Percentiles rank a stretch among this genome's conserved stretches.
These are phyloP conservation scores for Hericium erinaceus DNA, from an alignment of 768 basidiomycete genomes.

Conservation along the genomic window DNA sequence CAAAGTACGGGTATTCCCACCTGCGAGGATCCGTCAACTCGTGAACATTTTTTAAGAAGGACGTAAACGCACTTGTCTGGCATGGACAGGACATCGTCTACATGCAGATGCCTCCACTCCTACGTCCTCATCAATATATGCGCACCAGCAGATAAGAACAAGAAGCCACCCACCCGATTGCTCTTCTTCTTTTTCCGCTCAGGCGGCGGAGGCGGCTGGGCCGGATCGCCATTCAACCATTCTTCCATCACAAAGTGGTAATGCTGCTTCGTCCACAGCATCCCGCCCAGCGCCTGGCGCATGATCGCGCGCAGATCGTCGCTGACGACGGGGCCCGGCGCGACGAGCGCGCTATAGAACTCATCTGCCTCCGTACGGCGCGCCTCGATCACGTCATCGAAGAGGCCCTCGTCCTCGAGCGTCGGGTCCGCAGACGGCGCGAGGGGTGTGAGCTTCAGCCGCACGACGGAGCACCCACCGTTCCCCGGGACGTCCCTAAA, in stretches of 20 bases:
- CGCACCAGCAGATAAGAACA: neutral
- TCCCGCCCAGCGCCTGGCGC: conserved; percentile 91
- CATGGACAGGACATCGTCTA: conserved; percentile 96
- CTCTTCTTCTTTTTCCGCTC: conserved; percentile 68
- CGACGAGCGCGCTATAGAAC: conserved; percentile 71
- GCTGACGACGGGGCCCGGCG: conserved; percentile 76
- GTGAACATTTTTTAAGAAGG: neutral
- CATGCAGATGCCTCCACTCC: conserved; percentile 96
- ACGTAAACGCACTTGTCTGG: conserved; percentile 78
- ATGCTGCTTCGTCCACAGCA: conserved; percentile 98
- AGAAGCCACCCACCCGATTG: conserved; percentile 49
- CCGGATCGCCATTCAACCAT: conserved; percentile 93
- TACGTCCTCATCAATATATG: conserved; percentile 18
- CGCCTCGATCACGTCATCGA: conserved; percentile 86
- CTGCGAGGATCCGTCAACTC: conserved; percentile 25
- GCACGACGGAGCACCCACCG: conserved; percentile 92
- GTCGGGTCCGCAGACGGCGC: conserved; percentile 68
- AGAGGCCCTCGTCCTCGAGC: conserved; percentile 78
- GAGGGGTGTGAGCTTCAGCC: conserved; percentile 81
- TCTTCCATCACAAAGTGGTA: conserved; percentile 95
- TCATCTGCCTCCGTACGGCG: conserved; percentile 91
- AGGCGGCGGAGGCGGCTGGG: conserved; percentile 89
- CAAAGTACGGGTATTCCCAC: conserved; percentile 99
- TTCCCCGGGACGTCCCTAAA: conserved; percentile 82
- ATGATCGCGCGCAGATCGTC: conserved; percentile 94